These are phyloP conservation scores for Globisporangium alternatum DNA, from an alignment of 352 stramenopile species.

Conservation along the genomic window DNA sequence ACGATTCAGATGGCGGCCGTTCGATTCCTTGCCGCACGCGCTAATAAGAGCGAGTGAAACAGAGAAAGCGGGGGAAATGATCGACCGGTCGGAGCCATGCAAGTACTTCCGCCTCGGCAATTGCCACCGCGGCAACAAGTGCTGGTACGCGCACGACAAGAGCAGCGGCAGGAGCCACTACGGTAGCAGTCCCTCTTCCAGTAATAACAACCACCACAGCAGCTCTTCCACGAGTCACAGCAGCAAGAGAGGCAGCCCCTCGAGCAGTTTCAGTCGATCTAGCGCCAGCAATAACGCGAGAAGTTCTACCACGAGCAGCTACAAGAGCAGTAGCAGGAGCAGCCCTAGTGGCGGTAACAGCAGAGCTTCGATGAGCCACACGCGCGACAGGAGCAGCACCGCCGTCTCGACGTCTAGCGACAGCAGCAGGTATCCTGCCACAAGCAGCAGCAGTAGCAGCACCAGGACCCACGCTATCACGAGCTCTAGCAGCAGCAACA, in stretches of 20 bases:
- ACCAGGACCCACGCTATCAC: background rate
- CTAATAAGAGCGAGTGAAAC: background rate
- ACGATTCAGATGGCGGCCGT: background rate
- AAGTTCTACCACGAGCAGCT: background rate
- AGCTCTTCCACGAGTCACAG: background rate
- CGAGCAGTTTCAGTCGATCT: background rate
- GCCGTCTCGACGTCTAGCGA: background rate
- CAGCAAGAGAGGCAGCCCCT: background rate
- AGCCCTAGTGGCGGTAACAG: background rate
- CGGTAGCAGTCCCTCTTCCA: background rate
- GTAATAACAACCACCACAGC: background rate
- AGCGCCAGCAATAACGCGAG: background rate
- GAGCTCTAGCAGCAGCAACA: background rate
- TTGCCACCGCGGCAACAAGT: conserved; percentile 9
- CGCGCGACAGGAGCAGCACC: background rate
- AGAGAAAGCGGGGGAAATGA: background rate
- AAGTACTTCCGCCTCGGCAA: conserved; percentile 9
- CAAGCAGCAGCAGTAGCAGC: too few relatives aligned
- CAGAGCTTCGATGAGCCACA: too few relatives aligned
- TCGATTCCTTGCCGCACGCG: background rate
- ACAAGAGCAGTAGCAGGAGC: background rate
- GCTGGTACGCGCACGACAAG: conserved; percentile 15
- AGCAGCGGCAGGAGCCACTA: too few relatives aligned
- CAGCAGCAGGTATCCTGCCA: background rate
- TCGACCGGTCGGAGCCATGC: background rate